phyloP scores from a whole-genome alignment of 1,139 yeast genomes.

The Geotrichum europaeum region DNA sequence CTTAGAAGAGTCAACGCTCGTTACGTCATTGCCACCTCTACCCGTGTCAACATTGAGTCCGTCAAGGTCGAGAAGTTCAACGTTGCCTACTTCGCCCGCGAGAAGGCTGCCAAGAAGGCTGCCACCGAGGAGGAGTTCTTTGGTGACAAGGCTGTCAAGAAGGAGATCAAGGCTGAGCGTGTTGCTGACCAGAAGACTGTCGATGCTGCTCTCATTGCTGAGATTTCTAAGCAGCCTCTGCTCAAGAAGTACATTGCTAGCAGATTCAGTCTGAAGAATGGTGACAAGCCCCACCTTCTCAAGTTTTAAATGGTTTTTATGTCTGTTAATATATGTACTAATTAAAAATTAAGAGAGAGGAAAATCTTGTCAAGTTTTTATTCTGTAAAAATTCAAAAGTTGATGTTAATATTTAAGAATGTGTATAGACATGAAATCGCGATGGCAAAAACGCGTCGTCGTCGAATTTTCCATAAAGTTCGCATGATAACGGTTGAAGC shows the following conservation, averaged over 20 bases:
- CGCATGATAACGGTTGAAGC: not conserved
- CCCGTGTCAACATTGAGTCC: conserved; percentile 72
- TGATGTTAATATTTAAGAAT: not conserved
- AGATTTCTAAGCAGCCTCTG: conserved; percentile 96
- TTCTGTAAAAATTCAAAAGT: not conserved
- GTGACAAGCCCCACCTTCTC: conserved; percentile 99
- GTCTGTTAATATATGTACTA: conserved; percentile 11
- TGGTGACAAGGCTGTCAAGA: conserved; percentile 78
- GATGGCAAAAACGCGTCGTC: not conserved
- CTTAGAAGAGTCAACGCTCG: conserved; percentile 98
- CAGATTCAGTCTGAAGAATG: conserved; percentile 95
- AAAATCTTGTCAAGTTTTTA: conserved; percentile 4
- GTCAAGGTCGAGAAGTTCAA: conserved; percentile 90
- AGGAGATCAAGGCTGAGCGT: conserved; percentile 89
- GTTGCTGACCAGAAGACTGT: conserved; percentile 96
- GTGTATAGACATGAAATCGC: not conserved
- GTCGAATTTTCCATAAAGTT: not conserved
- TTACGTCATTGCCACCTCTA: conserved; percentile 98
- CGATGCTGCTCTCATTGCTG: conserved; percentile 89
- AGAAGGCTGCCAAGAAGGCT: conserved; percentile 70
- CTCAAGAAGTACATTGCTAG: conserved; percentile 96
- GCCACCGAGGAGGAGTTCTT: conserved; percentile 96
- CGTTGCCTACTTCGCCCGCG: conserved; percentile 96
- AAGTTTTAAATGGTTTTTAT: conserved; percentile 58
- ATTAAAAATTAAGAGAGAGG: conserved; percentile 13